Percentiles rank a stretch among this genome's conserved stretches.
These are phyloP conservation scores for Sordariomycetes sp. DNA, from an alignment of 2,329 filamentous ascomycete species.

Conservation along the genomic window DNA sequence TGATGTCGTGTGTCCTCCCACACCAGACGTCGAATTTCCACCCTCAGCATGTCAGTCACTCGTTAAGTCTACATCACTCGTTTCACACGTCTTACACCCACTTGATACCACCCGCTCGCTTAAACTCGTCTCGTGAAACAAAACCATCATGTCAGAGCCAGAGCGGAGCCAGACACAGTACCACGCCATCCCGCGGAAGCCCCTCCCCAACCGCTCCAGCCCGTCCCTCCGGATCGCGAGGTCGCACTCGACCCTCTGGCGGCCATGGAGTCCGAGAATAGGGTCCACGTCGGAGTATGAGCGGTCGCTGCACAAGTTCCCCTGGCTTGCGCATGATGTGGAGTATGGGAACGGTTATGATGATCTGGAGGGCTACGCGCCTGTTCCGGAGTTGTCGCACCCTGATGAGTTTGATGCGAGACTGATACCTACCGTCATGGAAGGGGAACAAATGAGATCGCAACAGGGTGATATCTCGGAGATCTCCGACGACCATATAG, in stretches of 20 bases:
- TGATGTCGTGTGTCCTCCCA: too few relatives aligned
- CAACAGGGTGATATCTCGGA: background rate
- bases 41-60: too few relatives aligned
- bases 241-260: constrained; percentile 15
- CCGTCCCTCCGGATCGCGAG: background rate
- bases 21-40: too few relatives aligned
- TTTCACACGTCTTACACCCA: too few relatives aligned
- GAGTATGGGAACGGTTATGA: background rate
- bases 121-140: background rate
- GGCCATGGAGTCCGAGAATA: constrained; percentile 14
- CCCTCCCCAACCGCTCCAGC: background rate
- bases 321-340: constrained; percentile 11
- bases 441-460: too few relatives aligned
- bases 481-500: background rate
- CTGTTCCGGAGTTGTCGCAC: background rate
- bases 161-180: background rate
- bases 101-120: background rate
- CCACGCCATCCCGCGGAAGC: background rate
- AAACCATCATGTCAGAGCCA: background rate
- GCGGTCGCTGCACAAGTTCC: constrained; percentile 14
- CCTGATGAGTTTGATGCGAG: background rate
- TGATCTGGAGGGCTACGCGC: constrained; percentile 3
- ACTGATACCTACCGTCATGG: too few relatives aligned
- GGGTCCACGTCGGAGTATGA: constrained; percentile 13
- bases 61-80: too few relatives aligned